phyloP scores from a whole-genome alignment of 768 basidiomycete genomes.

The Rhodotorula kratochvilovae region DNA sequence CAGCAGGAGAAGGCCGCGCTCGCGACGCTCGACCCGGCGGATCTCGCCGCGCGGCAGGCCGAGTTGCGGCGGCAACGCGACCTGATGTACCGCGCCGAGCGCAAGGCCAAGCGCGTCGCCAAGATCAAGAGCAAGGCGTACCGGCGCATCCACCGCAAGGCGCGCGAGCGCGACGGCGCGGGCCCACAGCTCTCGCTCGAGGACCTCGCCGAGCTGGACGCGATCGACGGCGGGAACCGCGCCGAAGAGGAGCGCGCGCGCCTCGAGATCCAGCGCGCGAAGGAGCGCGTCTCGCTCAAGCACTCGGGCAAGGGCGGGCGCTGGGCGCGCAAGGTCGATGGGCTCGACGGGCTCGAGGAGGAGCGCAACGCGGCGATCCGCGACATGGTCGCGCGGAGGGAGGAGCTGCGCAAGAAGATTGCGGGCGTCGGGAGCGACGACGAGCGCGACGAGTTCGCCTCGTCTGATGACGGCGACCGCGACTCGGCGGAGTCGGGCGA shows the following conservation, averaged over 20 bases:
- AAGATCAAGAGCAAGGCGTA: slow-evolving; percentile 97
- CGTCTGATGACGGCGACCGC: slow-evolving; percentile 38
- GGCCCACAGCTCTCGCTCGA: slow-evolving; percentile 46
- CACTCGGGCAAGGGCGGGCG: slow-evolving; percentile 72
- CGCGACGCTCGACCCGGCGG: slow-evolving; percentile 64
- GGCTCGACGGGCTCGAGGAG: slow-evolving; percentile 57
- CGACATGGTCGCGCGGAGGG: slow-evolving; percentile 79
- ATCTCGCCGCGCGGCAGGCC: slow-evolving; percentile 71
- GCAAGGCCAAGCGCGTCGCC: slow-evolving; percentile 77
- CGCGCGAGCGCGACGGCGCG: slow-evolving; percentile 50
- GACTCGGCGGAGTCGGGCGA: slow-evolving; percentile 48
- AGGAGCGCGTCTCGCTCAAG: slow-evolving; percentile 79
- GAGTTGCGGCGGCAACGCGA: slow-evolving; percentile 86
- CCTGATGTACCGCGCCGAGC: slow-evolving; percentile 85
- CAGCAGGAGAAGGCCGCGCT: slow-evolving; percentile 76
- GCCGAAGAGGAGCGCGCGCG: slow-evolving; percentile 59
- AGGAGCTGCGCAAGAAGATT: slow-evolving; percentile 72
- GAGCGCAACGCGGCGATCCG: slow-evolving; percentile 62
- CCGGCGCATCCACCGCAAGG: slow-evolving; percentile 69
- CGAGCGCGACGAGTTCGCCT: slow-evolving; percentile 48
- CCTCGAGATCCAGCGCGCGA: slow-evolving; percentile 72
- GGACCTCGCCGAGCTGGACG: slow-evolving; percentile 56
- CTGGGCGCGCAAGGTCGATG: slow-evolving; percentile 50
- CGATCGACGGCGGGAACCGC: slow-evolving; percentile 54
- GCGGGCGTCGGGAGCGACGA: slow-evolving; percentile 55